Evolutionary conservation across 495 filamentous ascomycete genomes (phyloP).

Genomic region (Coniosporium apollinis): DNA sequence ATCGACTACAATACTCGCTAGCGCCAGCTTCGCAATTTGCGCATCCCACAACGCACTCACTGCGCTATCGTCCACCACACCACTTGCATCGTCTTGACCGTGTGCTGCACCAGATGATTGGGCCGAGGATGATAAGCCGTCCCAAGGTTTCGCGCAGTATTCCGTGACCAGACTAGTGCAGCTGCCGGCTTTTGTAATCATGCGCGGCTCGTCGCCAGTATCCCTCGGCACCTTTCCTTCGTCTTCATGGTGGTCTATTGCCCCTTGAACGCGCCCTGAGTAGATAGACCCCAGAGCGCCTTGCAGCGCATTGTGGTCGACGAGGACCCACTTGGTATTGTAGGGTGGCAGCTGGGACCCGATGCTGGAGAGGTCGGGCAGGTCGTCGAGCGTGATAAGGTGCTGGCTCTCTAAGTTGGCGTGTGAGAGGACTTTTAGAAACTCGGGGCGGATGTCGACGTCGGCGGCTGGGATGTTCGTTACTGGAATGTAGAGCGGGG

Average conservation of each 20-base stretch:
- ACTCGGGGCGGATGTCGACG: slow-evolving; percentile 64
- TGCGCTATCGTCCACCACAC: slow-evolving; percentile 9
- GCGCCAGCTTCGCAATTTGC: slow-evolving; percentile 55
- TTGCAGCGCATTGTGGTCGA: slow-evolving; percentile 78
- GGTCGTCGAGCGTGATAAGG: slow-evolving; percentile 29
- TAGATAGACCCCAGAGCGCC: slow-evolving; percentile 31
- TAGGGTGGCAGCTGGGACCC: slow-evolving; percentile 18
- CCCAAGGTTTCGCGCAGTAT: slow-evolving; percentile 43
- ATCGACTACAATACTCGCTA: slow-evolving; percentile 73
- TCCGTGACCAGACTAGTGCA: slow-evolving; percentile 64
- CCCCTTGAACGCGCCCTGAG: slow-evolving; percentile 40
- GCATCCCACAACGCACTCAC: slow-evolving; percentile 30
- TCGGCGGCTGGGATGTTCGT: slow-evolving; percentile 48
- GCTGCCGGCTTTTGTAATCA: slow-evolving; percentile 53
- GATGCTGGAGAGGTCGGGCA: slow-evolving; percentile 19
- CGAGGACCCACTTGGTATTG: slow-evolving; percentile 42
- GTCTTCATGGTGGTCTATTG: slow-evolving; percentile 85
- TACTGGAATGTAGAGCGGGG: slow-evolving; percentile 56
- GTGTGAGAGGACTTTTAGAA: slow-evolving; percentile 32
- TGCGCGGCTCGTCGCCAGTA: slow-evolving; percentile 31
- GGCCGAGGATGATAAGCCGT: slow-evolving; percentile 18
- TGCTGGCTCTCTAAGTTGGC: slow-evolving; percentile 21
- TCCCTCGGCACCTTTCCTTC: slow-evolving; percentile 43
- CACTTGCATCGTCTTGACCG: slow-evolving; percentile 12
- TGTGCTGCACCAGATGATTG: slow-evolving; percentile 18